Evolutionary conservation across 441 rosid species (phyloP).

Genomic region (Omphalea diandra): DNA sequence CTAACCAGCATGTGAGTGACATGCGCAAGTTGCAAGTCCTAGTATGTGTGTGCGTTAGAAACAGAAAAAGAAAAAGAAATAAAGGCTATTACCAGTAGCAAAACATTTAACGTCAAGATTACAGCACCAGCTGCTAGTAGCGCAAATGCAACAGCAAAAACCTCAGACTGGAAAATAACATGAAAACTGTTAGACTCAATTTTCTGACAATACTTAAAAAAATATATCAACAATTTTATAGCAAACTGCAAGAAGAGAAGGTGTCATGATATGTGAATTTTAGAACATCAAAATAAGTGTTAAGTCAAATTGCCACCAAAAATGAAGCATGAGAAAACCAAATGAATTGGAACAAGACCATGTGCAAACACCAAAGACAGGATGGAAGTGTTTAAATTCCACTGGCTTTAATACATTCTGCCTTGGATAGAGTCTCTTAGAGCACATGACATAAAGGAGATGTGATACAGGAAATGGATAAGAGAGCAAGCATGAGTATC

Average conservation of each 20-base stretch:
- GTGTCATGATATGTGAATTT: not conserved
- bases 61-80: slow-evolving; percentile 12
- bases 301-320: not conserved
- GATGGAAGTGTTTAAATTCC: not conserved
- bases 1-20: not conserved
- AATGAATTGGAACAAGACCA: not conserved
- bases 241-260: not conserved
- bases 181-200: slow-evolving; percentile 7
- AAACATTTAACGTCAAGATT: slow-evolving; percentile 85
- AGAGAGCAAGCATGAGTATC: not conserved
- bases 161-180: slow-evolving; percentile 64
- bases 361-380: not conserved
- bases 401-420: not conserved
- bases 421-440: not conserved
- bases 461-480: not conserved
- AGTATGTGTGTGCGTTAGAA: not conserved
- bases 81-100: slow-evolving; percentile 64
- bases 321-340: not conserved
- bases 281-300: not conserved
- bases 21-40: not conserved
- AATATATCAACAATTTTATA: not conserved
- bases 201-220: not conserved
- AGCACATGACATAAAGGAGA: not conserved
- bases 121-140: slow-evolving; percentile 94
- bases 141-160: slow-evolving; percentile 96